Evolutionary conservation across 2,329 filamentous ascomycete species (phyloP).

Genomic region (Tolypocladium sp.): DNA sequence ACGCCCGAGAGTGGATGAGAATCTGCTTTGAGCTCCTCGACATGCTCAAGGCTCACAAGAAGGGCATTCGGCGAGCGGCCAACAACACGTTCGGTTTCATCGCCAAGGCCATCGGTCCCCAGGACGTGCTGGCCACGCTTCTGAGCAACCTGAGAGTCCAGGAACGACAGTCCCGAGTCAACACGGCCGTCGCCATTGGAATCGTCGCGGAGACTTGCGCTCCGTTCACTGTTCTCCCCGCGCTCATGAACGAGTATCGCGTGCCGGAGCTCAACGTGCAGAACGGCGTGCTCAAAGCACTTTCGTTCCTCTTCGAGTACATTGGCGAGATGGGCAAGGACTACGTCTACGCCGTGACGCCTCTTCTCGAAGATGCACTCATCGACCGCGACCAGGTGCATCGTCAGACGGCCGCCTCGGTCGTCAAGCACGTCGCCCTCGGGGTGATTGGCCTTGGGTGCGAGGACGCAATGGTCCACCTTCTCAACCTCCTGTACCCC

Average conservation of each 20-base stretch:
- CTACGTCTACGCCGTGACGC: conserved; percentile 96
- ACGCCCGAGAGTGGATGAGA: conserved; percentile 98
- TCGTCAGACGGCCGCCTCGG: conserved; percentile 88
- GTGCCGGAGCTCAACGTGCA: conserved; percentile 98
- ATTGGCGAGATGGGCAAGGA: conserved; percentile 99
- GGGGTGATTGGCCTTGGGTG: conserved; percentile 96
- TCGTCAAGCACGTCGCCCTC: conserved; percentile 95
- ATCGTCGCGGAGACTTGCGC: conserved; percentile 98
- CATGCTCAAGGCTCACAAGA: conserved; percentile 99
- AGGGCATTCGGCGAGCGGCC: conserved; percentile 92
- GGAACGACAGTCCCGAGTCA: conserved; percentile 95
- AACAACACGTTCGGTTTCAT: conserved; percentile 99
- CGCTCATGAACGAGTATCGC: conserved; percentile 98
- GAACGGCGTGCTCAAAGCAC: conserved; percentile 93
- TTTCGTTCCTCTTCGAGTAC: conserved; percentile 97
- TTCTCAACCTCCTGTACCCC: conserved; percentile 91
- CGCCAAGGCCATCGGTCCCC: conserved; percentile 95
- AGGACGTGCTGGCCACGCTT: conserved; percentile 90
- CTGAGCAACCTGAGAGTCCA: conserved; percentile 96
- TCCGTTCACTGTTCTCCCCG: conserved; percentile 95
- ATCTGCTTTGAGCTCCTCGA: conserved; percentile 98
- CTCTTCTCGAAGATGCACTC: conserved; percentile 88
- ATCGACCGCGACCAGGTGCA: conserved; percentile 98
- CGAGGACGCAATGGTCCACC: conserved; percentile 96
- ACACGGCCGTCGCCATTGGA: conserved; percentile 95